Percentiles rank a stretch among this genome's conserved stretches.
These are phyloP conservation scores for Dianthus caryophyllus DNA, from an alignment of 148 eudicot species.

Conservation along the genomic window DNA sequence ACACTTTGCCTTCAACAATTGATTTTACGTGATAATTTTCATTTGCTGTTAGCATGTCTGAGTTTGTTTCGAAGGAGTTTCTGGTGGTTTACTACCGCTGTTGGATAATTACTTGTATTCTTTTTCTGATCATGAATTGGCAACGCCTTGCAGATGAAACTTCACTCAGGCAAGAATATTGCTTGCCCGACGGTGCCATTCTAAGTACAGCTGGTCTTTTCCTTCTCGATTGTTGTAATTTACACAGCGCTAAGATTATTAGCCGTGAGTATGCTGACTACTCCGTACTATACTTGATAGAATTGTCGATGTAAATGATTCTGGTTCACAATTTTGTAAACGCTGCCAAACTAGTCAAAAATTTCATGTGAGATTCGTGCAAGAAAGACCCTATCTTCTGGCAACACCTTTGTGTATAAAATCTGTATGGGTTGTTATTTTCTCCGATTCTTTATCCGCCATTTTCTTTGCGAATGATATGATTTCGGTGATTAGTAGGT, in stretches of 20 bases:
- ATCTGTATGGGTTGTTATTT: too few species aligned
- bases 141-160: slow-evolving; percentile 16
- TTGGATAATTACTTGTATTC: neutral
- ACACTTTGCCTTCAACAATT: too few species aligned
- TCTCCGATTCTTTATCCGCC: too few species aligned
- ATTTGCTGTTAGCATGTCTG: too few species aligned
- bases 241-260: slow-evolving; percentile 9
- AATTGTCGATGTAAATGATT: slow-evolving; percentile 25
- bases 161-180: slow-evolving; percentile 5
- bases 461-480: too few species aligned
- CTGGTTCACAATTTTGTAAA: slow-evolving; percentile 29
- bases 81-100: neutral
- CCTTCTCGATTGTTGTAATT: slow-evolving; percentile 17
- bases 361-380: too few species aligned
- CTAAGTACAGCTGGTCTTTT: neutral
- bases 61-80: neutral
- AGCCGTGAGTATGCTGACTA: slow-evolving; percentile 14
- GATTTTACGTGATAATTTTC: neutral
- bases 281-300: slow-evolving; percentile 24
- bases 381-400: too few species aligned
- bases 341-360: slow-evolving; percentile 12
- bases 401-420: too few species aligned
- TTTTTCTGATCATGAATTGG: neutral
- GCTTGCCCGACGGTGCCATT: slow-evolving; percentile 9
- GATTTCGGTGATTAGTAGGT: too few species aligned